phyloP scores from a whole-genome alignment of 2,329 filamentous ascomycete genomes.

The Endocalyx cinctus region DNA sequence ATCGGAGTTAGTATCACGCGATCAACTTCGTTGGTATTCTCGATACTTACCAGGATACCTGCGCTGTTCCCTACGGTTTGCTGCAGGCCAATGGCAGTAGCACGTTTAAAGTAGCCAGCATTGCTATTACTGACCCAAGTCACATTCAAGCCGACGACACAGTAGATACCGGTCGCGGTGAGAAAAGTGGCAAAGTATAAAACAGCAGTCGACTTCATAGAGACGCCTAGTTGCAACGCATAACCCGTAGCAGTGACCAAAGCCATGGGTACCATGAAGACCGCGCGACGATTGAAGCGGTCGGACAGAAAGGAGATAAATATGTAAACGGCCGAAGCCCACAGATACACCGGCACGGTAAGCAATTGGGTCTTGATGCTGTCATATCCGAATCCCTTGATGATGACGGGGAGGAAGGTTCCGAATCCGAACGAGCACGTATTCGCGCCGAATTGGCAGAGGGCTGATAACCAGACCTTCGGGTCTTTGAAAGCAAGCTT shows the following conservation, averaged over 20 bases:
- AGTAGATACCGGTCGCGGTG: conserved; percentile 13
- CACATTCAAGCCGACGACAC: conserved; percentile 12
- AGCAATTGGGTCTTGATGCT: conserved; percentile 6
- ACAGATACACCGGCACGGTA: conserved; percentile 9
- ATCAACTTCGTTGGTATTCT: no score
- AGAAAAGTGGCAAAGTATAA: conserved; percentile 13
- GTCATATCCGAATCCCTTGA: conserved; percentile 9
- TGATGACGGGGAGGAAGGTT: conserved; percentile 6
- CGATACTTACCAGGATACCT: conserved; percentile 17
- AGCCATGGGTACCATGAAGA: conserved; percentile 9
- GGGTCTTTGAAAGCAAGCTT: conserved; percentile 10
- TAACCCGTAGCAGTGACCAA: conserved; percentile 7
- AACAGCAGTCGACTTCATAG: conserved; percentile 6
- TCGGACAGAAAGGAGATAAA: conserved; percentile 8
- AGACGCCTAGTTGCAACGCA: conserved; percentile 6
- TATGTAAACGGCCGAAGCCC: conserved; percentile 7
- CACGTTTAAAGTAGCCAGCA: conserved; percentile 14
- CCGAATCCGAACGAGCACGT: conserved; percentile 7
- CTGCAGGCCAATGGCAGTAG: conserved; percentile 11
- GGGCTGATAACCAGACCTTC: conserved; percentile 10
- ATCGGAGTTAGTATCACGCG: no score
- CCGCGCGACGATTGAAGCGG: conserved; percentile 6
- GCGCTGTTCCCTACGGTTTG: conserved; percentile 20
- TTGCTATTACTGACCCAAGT: conserved; percentile 14
- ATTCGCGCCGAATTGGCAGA: conserved; percentile 2